These are phyloP conservation scores for Chenopodium suecicum DNA, from an alignment of 148 eudicot species.

Conservation along the genomic window DNA sequence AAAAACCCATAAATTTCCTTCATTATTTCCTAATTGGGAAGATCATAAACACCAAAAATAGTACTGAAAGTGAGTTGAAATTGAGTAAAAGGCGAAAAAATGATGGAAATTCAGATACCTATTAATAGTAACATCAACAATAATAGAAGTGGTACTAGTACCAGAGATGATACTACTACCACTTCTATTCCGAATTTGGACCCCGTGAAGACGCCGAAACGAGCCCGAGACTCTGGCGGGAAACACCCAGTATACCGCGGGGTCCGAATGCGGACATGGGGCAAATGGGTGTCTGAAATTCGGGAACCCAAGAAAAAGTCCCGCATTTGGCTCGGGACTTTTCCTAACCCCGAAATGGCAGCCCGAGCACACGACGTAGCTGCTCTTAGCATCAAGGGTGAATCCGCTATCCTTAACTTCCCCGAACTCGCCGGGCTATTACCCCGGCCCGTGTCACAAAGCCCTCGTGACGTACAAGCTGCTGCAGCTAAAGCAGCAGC, in stretches of 20 bases:
- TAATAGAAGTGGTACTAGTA: neutral
- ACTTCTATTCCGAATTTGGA: neutral
- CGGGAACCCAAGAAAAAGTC: conserved; percentile 75
- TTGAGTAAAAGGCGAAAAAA: neutral
- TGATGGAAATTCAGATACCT: conserved; percentile 17
- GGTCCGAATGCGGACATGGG: conserved; percentile 75
- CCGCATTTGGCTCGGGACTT: conserved; percentile 90
- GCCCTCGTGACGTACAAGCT: conserved; percentile 75
- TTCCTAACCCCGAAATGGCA: conserved; percentile 78
- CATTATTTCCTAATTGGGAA: neutral
- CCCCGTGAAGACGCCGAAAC: conserved; percentile 11
- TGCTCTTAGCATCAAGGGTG: conserved; percentile 71
- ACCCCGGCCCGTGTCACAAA: conserved; percentile 60
- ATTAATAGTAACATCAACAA: neutral
- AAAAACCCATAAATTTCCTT: neutral
- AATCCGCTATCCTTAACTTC: conserved; percentile 72
- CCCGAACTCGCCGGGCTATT: conserved; percentile 57
- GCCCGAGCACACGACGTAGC: conserved; percentile 92
- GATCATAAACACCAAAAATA: neutral
- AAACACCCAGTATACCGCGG: conserved; percentile 70
- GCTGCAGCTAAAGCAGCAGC: conserved; percentile 85
- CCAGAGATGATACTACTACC: neutral
- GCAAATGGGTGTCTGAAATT: conserved; percentile 93
- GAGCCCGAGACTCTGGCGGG: conserved; percentile 22
- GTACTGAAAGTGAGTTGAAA: neutral